Base-by-base conservation (phyloP, 176 grass and related monocot species). In the Bolboschoenus planiculmis region DNA sequence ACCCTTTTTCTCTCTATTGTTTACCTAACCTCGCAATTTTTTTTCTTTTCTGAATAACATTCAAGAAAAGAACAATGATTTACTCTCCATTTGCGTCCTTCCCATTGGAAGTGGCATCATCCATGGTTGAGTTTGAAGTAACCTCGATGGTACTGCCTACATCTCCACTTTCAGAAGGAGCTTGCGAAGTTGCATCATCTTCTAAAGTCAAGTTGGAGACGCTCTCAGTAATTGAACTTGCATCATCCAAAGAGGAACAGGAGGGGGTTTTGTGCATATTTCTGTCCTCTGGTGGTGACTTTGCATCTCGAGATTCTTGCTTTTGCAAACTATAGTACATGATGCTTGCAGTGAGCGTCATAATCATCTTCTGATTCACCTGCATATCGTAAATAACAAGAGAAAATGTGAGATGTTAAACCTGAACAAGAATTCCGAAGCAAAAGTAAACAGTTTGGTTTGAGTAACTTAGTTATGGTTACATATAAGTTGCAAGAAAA, bases 311-410 rank as follows among this genome's bases (percentile, higher is more conserved):
- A 56, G 86, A 87, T 15, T 91, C 86, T 33, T 90, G 87, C 71
- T 86, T 94, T 72, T 91, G 87, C 83, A 98, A 83, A 75, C 96
- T 91, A 88, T 92, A 98, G 36, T 91, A 93, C 96, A 98, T 98
- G 47, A 98, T 90, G 84, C 96, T 95, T 6, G 96, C 96, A 30
- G 96, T 95, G 27, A 98, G 90, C 44, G 96, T 91, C 70, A 95
- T 85, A 81, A 95, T 95, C 96, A 98, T 98, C 86, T 98, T 98
- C 86, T 93, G 92, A 88, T 98, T 98, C 85, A 98, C 92, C 96
- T 97, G 90, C 50, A 68, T 77, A 79, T 77, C 31, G 43, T 65
- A 86, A 48, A n/a, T 67, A 78, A 79, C 67, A 53, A 2, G 7
- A 31, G 33, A 30, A 74, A 51, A 50, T 50, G 18, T 51, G 72